Base-by-base conservation (phyloP, 257 asterid species). In the Lycium ferocissimum region DNA sequence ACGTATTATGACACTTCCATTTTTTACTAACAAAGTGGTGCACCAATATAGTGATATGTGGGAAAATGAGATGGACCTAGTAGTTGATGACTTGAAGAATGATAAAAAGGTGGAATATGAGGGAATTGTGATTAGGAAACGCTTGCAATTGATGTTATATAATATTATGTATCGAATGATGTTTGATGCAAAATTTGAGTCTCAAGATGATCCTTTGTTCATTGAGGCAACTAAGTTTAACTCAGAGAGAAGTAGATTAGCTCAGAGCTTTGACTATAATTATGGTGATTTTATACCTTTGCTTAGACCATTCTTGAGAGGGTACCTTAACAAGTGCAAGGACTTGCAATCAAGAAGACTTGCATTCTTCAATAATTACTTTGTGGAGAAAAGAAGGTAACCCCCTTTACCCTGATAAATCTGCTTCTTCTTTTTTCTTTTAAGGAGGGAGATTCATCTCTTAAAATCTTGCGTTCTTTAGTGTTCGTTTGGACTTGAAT, bases 211-310 rank as follows among this genome's bases (percentile, higher is more conserved):
- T 84, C 97, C 98, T 33, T 59, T 95, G 88, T 96, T 91, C 63
- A 83, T 87, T 81, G 92, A 94, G 83, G 91, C 95, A 15, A 96
- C 92, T 90, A 94, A 95, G 22, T 82, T 95, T 91, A 96, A 96
- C 66, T 98, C 98, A 2, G 98, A 96, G 90, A 92, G 99, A 83
- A 95, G 98, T 73, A 89, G 98, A 78, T 84, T 96, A 90, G 97
- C 97, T 37, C 99, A 96, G 95, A 96, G 98, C 90, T 94, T 96
- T 65, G 98, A 95, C 83, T 96, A 96, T 57, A 96, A 96, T 54
- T 96, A 93, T 86, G 99, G 99, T 5, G 99, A 96, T 91, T 96
- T 96, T 69, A 95, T 96, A 33, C 98, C 98, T 1, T 87, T 96
- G 79, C 87, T 96, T 86, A 94, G 99, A 89, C 99, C 98, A 2